These are phyloP conservation scores for Trichoderma arundinaceum DNA, from an alignment of 2,329 filamentous ascomycete species.

Conservation along the genomic window DNA sequence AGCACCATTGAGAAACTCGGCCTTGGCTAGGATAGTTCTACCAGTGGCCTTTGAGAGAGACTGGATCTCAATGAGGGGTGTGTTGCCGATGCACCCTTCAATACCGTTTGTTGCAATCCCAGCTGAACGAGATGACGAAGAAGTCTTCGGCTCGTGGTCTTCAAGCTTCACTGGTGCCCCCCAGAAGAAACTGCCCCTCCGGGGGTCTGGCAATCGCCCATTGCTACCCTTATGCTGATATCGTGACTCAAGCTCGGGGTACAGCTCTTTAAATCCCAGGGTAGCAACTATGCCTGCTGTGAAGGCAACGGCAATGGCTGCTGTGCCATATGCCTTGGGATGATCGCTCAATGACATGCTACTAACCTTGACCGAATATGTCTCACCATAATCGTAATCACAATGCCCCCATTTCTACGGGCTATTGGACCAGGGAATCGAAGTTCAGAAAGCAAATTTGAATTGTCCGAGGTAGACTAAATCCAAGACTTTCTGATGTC, in stretches of 20 bases:
- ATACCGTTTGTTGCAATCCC: constrained; percentile 72
- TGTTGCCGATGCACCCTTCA: constrained; percentile 91
- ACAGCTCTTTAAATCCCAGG: constrained; percentile 78
- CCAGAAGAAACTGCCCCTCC: constrained; percentile 55
- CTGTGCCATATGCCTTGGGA: constrained; percentile 65
- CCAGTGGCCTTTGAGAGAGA: constrained; percentile 86
- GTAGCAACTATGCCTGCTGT: constrained; percentile 77
- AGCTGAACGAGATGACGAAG: constrained; percentile 33
- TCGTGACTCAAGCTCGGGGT: constrained; percentile 72
- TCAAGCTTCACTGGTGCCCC: constrained; percentile 58
- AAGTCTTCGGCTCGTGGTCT: constrained; percentile 53
- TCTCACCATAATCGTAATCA: constrained; percentile 3
- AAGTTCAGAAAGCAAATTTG: not conserved
- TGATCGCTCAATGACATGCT: constrained; percentile 66
- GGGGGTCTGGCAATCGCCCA: constrained; percentile 28
- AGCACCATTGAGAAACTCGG: constrained; percentile 94
- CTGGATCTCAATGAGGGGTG: constrained; percentile 83
- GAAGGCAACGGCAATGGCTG: constrained; percentile 74
- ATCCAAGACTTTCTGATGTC: constrained; percentile 36
- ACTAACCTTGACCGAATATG: not conserved
- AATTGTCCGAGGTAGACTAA: constrained; percentile 23
- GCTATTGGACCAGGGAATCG: not conserved
- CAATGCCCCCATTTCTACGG: not conserved
- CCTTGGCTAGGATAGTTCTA: constrained; percentile 89
- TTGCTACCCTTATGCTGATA: constrained; percentile 53